Conservation (phyloP, 1,284 basidiomycete species). For the Phaffia rhodozyma region DNA sequence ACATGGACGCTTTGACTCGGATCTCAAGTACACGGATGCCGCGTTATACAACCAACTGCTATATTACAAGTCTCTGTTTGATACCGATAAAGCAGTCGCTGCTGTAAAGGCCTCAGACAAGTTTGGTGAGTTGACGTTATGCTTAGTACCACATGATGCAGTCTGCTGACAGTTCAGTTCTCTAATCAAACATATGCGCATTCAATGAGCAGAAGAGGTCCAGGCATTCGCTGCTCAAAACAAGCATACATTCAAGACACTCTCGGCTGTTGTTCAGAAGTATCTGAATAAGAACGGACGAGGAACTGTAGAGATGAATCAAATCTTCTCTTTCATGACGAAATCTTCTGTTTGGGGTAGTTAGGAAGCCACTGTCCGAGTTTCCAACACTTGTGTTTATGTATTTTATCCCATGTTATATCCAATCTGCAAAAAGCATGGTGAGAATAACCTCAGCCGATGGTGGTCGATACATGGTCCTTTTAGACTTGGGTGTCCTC, state of each 20-base stretch:
- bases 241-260: slow-evolving; percentile 40
- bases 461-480: no score
- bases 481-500: no score
- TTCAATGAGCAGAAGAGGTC: slow-evolving; percentile 44
- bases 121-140: slow-evolving; percentile 39
- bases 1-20: no score
- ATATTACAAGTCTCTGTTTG: slow-evolving; percentile 67
- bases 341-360: slow-evolving; percentile 21
- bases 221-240: slow-evolving; percentile 44
- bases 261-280: slow-evolving; percentile 53
- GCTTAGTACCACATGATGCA: neutral
- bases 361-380: neutral
- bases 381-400: no score
- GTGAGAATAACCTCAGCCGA: no score
- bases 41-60: slow-evolving; percentile 76
- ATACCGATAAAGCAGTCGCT: slow-evolving; percentile 51
- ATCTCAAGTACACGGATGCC: slow-evolving; percentile 65
- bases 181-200: neutral
- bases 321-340: slow-evolving; percentile 64
- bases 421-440: no score
- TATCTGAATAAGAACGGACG: slow-evolving; percentile 73
- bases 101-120: slow-evolving; percentile 42
- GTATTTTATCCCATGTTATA: no score
- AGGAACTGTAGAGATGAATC: slow-evolving; percentile 67
- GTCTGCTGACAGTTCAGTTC: slow-evolving; percentile 10